Base-by-base conservation (phyloP, 2,329 filamentous ascomycete genomes). In the Zalaria sp. region DNA sequence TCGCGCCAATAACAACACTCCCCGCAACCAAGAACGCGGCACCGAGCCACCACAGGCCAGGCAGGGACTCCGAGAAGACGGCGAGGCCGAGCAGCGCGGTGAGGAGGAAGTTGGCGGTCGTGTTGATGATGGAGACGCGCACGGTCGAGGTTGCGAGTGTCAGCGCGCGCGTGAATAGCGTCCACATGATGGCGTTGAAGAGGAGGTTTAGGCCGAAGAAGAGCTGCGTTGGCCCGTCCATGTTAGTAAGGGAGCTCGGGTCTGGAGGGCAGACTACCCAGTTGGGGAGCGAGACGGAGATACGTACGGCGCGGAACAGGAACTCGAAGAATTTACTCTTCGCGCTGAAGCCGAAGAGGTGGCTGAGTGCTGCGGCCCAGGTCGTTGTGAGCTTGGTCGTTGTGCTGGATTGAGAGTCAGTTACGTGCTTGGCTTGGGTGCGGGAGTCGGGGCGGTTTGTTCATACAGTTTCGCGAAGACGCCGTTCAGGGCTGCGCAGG, bases 111-210 rank as follows among this genome's bases (percentile, higher is more conserved):
- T 89, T 89, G 43, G 81, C 72, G 9, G 81, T 84, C 3, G 83
- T 88, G 60, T 89, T 89, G 59, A 89, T 77, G 57, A 89, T 81
- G 50, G 77, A 81, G 38, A 88, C 83, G 54, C 85, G 81, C 0
- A 83, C 84, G 5, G 83, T 86, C 2, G 81, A 86, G 44, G 74
- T 72, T 9, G 82, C 81, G 11, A 74, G 71, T 0, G 82, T 77
- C n/a, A 89, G 72, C 40, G 83, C 83, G 39, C 76, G 73, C 5
- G 83, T 89, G 64, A 88, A 89, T 38, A 89, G 72, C 0, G 80
- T 77, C 83, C 83, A 89, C 83, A 89, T 89, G 61, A 85, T 67
- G 40, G 75, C 81, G 54, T 87, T 86, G 61, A 86, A 87, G 40
- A 72, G 59, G 36, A 87, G 68, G 53, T 87, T 89, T 8, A 88